These are phyloP conservation scores for Neofusicoccum sp. DNA, from an alignment of 2,329 filamentous ascomycete genomes.

Conservation along the genomic window DNA sequence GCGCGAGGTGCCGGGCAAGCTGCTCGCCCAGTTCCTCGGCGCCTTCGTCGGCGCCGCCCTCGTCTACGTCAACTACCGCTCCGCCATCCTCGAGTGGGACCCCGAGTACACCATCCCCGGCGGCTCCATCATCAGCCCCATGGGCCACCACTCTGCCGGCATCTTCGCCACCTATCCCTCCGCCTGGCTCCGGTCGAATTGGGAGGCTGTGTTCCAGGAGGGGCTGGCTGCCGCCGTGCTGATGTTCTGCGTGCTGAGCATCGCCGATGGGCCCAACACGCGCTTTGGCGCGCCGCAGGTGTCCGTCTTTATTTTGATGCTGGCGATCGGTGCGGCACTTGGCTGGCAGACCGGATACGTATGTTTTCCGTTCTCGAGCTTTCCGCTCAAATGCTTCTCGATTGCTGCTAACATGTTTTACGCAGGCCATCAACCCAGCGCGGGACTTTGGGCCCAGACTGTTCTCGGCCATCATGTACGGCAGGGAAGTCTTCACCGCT, in stretches of 20 bases:
- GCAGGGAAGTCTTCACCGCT: slow-evolving; percentile 67
- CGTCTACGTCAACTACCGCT: slow-evolving; percentile 49
- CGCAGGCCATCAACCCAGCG: slow-evolving; percentile 72
- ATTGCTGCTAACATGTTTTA: slow-evolving; percentile 40
- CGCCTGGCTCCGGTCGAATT: slow-evolving; percentile 63
- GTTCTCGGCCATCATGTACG: slow-evolving; percentile 68
- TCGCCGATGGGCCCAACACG: slow-evolving; percentile 58
- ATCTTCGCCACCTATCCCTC: slow-evolving; percentile 76
- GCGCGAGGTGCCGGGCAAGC: slow-evolving; percentile 69
- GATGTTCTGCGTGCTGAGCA: slow-evolving; percentile 72
- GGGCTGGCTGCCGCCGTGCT: slow-evolving; percentile 68
- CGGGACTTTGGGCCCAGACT: slow-evolving; percentile 72
- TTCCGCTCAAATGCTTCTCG: neutral
- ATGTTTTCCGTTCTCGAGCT: neutral
- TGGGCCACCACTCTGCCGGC: slow-evolving; percentile 62
- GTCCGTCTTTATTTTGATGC: slow-evolving; percentile 69
- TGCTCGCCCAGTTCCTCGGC: slow-evolving; percentile 66
- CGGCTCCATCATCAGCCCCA: slow-evolving; percentile 63
- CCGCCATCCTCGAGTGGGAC: slow-evolving; percentile 59
- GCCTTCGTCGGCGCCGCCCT: slow-evolving; percentile 61
- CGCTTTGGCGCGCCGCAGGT: slow-evolving; percentile 39
- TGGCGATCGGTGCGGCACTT: slow-evolving; percentile 72
- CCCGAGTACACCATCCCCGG: slow-evolving; percentile 60
- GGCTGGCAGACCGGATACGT: slow-evolving; percentile 67
- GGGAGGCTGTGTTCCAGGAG: slow-evolving; percentile 70